Evolutionary conservation across 73 alveolate genomes (phyloP).

Genomic region (Tetrahymena thermophila): DNA sequence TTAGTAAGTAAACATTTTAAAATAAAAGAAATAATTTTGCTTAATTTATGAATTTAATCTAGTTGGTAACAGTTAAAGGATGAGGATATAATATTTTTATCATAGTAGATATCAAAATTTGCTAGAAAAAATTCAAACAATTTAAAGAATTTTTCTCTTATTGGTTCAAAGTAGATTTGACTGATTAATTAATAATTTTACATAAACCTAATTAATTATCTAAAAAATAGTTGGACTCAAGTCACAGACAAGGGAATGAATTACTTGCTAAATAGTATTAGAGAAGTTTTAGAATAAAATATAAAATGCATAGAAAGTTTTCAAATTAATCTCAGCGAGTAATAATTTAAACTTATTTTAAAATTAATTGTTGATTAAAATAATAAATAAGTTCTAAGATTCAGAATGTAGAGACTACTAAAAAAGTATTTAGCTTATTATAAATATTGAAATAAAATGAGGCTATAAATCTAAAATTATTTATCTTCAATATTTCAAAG

Average conservation of each 20-base stretch:
- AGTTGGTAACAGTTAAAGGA: neutral
- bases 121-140: neutral
- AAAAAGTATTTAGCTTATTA: neutral
- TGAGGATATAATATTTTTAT: neutral
- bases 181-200: too few relatives aligned
- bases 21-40: too few relatives aligned
- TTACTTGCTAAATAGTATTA: neutral
- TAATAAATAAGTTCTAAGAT: neutral
- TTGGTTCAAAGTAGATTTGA: neutral
- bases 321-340: neutral
- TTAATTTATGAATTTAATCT: neutral
- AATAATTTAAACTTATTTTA: neutral
- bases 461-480: neutral
- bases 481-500: neutral
- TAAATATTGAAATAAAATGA: neutral
- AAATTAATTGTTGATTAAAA: neutral
- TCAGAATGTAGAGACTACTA: neutral
- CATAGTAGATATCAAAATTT: neutral
- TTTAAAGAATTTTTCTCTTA: neutral
- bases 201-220: too few relatives aligned
- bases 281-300: neutral
- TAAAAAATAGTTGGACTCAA: neutral
- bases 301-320: neutral
- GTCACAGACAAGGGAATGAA: neutral
- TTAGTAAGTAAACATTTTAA: neutral